Evolutionary conservation across 805 yeast genomes (phyloP).

Genomic region (Nakazawaea wickerhamii): DNA sequence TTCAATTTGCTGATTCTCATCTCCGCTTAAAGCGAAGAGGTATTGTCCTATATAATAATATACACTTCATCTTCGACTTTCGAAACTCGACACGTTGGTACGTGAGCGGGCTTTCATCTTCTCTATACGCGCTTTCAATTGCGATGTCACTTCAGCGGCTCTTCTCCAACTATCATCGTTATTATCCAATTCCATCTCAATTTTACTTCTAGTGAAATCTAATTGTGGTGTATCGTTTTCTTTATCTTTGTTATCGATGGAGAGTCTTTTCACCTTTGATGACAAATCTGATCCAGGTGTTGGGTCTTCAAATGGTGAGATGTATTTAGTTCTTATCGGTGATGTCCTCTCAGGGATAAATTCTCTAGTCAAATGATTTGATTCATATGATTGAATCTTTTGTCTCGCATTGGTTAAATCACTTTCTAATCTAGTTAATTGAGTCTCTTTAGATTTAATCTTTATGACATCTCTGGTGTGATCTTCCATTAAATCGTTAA

Average conservation of each 20-base stretch:
- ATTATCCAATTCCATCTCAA: constrained; percentile 31
- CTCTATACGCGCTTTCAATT: constrained; percentile 80
- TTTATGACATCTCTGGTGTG: constrained; percentile 44
- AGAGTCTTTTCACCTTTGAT: constrained; percentile 27
- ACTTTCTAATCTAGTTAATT: constrained; percentile 50
- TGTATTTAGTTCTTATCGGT: constrained; percentile 6
- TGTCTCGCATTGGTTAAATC: constrained; percentile 56
- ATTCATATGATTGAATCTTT: constrained; percentile 50
- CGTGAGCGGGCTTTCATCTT: constrained; percentile 67
- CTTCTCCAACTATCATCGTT: constrained; percentile 77
- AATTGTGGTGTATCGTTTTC: constrained; percentile 19
- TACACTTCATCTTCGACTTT: neutral
- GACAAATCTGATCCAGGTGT: constrained; percentile 22
- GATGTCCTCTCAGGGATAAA: neutral
- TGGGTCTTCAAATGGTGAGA: constrained; percentile 12
- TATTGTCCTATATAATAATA: neutral
- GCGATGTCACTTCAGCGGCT: constrained; percentile 86
- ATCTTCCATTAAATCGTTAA: constrained; percentile 43
- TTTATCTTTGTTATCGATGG: constrained; percentile 23
- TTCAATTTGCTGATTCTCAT: neutral
- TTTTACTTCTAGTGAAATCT: constrained; percentile 17
- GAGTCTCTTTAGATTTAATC: constrained; percentile 65
- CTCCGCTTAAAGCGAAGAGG: neutral
- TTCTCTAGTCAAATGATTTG: constrained; percentile 22
- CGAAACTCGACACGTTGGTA: constrained; percentile 13